Evolutionary conservation across 192 early-diverging fungal genomes (phyloP).

Genomic region (Pilaira anomala): DNA sequence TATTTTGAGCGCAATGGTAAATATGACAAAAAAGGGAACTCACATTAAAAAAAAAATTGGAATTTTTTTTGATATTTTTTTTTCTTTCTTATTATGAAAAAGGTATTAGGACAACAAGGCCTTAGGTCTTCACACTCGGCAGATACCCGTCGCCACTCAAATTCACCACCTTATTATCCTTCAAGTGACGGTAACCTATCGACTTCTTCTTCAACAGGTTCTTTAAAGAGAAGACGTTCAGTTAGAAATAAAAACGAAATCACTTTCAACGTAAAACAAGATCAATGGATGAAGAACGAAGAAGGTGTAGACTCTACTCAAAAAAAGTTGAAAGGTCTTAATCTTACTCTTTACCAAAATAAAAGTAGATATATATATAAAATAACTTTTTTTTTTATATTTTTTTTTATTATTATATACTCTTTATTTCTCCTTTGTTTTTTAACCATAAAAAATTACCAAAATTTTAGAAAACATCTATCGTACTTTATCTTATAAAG

Average conservation of each 20-base stretch:
- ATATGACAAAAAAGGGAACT: too few relatives aligned
- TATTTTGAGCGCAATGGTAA: too few relatives aligned
- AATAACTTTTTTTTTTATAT: too few relatives aligned
- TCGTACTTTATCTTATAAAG: background rate
- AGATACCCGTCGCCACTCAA: constrained; percentile 2
- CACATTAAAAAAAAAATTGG: too few relatives aligned
- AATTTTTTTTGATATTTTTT: background rate
- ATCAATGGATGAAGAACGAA: background rate
- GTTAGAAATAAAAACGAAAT: too few relatives aligned
- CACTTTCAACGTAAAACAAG: too few relatives aligned
- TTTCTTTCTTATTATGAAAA: too few relatives aligned
- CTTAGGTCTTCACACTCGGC: background rate
- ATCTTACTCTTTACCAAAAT: background rate
- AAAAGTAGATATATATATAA: too few relatives aligned
- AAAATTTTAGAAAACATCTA: too few relatives aligned
- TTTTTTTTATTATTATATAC: too few relatives aligned
- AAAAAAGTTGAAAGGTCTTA: background rate
- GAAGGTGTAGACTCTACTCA: background rate
- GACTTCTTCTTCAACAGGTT: constrained; percentile 7
- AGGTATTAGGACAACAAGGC: background rate
- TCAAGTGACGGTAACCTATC: constrained; percentile 7
- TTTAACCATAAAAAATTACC: too few relatives aligned
- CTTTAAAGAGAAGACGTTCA: constrained; percentile 9
- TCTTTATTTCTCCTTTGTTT: too few relatives aligned
- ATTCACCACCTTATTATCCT: constrained; percentile 4